phyloP scores from a whole-genome alignment of 129 eudicot genomes.

The Escallonia rubra region DNA sequence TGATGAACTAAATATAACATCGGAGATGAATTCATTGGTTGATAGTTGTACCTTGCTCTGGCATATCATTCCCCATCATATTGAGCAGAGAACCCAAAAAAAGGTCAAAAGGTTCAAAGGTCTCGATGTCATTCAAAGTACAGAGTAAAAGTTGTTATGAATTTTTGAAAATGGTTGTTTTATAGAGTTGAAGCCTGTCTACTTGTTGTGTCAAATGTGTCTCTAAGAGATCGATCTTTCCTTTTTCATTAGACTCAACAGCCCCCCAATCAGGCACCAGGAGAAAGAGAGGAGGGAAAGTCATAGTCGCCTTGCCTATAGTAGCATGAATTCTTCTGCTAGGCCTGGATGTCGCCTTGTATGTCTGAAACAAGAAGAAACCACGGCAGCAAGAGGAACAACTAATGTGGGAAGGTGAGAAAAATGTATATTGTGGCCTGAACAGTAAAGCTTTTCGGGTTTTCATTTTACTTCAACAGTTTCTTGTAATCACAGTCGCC shows the following conservation, averaged over 20 bases:
- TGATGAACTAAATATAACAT: neutral
- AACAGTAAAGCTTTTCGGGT: neutral
- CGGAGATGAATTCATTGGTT: too few species aligned
- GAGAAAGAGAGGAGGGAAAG: neutral
- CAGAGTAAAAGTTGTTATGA: neutral
- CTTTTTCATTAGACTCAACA: neutral
- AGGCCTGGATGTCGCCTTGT: neutral
- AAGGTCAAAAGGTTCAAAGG: neutral
- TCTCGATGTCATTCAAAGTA: neutral
- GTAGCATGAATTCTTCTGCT: neutral
- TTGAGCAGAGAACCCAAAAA: neutral
- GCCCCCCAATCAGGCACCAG: neutral
- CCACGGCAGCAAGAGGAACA: neutral
- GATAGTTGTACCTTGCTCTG: too few species aligned
- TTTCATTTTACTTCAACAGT: neutral
- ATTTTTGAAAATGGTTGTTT: neutral
- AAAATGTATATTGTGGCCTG: neutral
- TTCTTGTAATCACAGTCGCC: neutral
- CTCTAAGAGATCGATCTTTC: neutral
- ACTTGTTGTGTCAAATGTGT: neutral
- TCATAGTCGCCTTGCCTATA: neutral
- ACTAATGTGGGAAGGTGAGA: neutral
- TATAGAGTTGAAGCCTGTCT: neutral
- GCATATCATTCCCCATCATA: neutral
- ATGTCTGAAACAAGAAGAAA: slow-evolving; percentile 8